Conservation (phyloP, 805 yeast species). For the Zygosaccharomyces lentus region DNA sequence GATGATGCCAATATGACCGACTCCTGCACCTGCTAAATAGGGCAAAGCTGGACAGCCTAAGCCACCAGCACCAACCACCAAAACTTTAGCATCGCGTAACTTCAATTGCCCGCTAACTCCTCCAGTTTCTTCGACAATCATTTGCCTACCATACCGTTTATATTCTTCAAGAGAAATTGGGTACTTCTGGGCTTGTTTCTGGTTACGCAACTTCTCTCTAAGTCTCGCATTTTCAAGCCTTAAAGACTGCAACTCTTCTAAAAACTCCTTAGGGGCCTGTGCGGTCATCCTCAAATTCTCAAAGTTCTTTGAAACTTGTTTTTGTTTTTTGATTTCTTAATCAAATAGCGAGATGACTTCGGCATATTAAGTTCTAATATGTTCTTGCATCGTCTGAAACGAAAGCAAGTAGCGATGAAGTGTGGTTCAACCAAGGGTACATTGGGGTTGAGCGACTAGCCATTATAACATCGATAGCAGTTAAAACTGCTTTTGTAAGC, state of each 20-base stretch:
- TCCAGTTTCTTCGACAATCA: slow-evolving; percentile 84
- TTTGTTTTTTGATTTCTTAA: background rate
- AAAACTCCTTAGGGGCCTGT: slow-evolving; percentile 7
- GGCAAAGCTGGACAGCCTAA: slow-evolving; percentile 87
- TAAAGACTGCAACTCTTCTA: slow-evolving; percentile 24
- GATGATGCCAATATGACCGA: slow-evolving; percentile 79
- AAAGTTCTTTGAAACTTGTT: background rate
- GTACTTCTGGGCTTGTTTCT: slow-evolving; percentile 4
- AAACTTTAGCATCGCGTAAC: slow-evolving; percentile 53
- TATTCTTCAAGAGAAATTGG: slow-evolving; percentile 59
- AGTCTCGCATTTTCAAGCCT: slow-evolving; percentile 29
- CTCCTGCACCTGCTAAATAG: slow-evolving; percentile 83
- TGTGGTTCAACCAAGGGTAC: background rate
- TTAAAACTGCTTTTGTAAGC: background rate
- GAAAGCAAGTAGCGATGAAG: background rate
- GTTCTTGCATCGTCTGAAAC: background rate
- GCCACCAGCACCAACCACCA: slow-evolving; percentile 96
- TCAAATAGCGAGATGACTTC: background rate
- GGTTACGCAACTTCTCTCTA: slow-evolving; percentile 14
- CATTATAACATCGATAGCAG: too few species aligned
- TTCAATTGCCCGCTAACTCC: slow-evolving; percentile 49
- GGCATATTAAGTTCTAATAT: background rate
- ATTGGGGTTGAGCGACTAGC: background rate
- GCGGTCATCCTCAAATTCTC: slow-evolving; percentile 1
- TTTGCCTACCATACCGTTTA: slow-evolving; percentile 84